Conservation (phyloP, 768 basidiomycete genomes). For the Mycena crocata region DNA sequence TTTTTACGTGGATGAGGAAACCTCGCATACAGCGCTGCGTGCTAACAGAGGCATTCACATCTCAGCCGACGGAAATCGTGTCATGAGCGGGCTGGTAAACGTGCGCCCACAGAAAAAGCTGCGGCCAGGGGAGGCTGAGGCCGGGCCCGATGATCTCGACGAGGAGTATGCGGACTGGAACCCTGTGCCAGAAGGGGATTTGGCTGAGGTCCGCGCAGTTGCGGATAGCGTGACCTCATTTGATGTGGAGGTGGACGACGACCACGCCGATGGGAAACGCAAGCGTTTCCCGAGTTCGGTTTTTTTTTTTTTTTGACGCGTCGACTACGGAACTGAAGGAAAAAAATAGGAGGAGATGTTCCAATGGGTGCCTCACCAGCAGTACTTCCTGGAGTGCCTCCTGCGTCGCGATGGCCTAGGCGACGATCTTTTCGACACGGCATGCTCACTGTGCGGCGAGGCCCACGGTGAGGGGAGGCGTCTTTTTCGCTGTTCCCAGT, state of each 20-base stretch:
- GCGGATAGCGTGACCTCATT: not conserved
- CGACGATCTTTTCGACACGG: not conserved
- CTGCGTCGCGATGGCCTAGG: too few species aligned
- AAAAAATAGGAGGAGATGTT: too few species aligned
- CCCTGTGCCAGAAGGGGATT: not conserved
- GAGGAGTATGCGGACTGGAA: not conserved
- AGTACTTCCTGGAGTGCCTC: not conserved
- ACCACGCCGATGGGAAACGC: not conserved
- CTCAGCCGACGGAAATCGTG: too few species aligned
- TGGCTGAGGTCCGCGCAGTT: not conserved
- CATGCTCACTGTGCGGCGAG: not conserved
- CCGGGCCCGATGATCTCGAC: not conserved
- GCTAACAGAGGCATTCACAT: too few species aligned
- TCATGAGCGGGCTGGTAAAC: not conserved
- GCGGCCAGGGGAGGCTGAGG: too few species aligned
- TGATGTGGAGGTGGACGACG: too few species aligned
- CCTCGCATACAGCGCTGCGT: too few species aligned
- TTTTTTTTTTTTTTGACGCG: not conserved
- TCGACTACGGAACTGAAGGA: too few species aligned
- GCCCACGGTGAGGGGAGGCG: not conserved
- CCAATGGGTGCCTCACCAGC: too few species aligned
- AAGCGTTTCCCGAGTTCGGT: slow-evolving; percentile 7
- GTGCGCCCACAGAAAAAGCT: not conserved
- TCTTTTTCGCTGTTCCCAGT: not conserved
- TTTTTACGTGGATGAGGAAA: too few species aligned